Conservation (phyloP, 305 asterid genomes). For the Fraxinus latifolia region DNA sequence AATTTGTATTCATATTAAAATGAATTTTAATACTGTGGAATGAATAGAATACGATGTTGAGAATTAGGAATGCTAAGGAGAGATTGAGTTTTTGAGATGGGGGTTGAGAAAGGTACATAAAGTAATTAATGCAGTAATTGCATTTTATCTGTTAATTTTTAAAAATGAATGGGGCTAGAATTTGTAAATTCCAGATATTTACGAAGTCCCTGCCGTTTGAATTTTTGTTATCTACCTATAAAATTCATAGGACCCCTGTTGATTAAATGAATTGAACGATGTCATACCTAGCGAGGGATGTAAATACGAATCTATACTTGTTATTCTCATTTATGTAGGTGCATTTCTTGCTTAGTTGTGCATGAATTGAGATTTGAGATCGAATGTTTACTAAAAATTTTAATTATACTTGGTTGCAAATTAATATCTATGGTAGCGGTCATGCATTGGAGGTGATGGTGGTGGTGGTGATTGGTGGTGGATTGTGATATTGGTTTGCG, state of each 20-base stretch:
- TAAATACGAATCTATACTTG: not conserved
- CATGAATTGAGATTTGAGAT: not conserved
- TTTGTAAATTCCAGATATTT: no score
- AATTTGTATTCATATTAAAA: no score
- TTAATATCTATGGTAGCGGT: not conserved
- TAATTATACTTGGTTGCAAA: not conserved
- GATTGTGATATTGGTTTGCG: no score
- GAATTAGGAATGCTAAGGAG: not conserved
- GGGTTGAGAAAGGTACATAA: not conserved
- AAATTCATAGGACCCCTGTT: no score
- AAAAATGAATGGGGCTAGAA: not conserved
- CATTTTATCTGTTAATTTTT: not conserved
- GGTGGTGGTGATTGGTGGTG: no score
- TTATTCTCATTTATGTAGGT: not conserved
- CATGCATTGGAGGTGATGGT: no score
- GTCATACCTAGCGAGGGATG: no score
- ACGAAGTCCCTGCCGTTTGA: no score
- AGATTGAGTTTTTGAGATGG: not conserved
- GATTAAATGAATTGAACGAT: not conserved
- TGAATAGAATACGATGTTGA: not conserved
- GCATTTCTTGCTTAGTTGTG: not conserved
- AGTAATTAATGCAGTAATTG: not conserved
- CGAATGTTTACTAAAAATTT: not conserved
- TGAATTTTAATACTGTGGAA: not conserved
- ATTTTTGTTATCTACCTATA: no score